These are phyloP conservation scores for Hyparrhenia diplandra DNA, from an alignment of 176 grass and related monocot species.

Conservation along the genomic window DNA sequence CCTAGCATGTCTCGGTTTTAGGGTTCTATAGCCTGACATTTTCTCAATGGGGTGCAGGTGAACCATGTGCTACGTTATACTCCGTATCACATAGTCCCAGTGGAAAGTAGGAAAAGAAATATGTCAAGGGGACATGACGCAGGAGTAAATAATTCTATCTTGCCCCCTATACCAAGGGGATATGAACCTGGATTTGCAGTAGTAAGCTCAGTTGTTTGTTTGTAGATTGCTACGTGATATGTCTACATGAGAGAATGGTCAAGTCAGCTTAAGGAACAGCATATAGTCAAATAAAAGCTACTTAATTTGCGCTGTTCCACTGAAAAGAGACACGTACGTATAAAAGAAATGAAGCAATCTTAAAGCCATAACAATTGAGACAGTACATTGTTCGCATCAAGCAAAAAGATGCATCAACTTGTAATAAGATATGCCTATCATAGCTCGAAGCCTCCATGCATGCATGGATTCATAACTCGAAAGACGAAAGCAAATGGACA, in stretches of 20 bases:
- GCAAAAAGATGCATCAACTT: background rate
- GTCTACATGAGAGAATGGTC: slow-evolving; percentile 12
- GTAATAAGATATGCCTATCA: slow-evolving; percentile 13
- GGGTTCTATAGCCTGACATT: slow-evolving; percentile 26
- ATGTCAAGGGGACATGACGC: background rate
- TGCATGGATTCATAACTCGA: background rate
- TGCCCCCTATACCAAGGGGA: slow-evolving; percentile 14
- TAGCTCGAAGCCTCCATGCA: background rate
- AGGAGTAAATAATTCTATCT: slow-evolving; percentile 17
- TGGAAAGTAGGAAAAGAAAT: background rate
- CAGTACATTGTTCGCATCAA: background rate
- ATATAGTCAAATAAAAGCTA: slow-evolving; percentile 30
- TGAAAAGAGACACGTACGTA: slow-evolving; percentile 22
- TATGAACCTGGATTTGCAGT: slow-evolving; percentile 10
- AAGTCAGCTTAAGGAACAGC: slow-evolving; percentile 22
- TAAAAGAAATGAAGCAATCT: slow-evolving; percentile 28
- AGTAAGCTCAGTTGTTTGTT: slow-evolving; percentile 13
- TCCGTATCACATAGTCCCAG: background rate
- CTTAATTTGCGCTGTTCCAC: slow-evolving; percentile 21
- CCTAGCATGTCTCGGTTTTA: slow-evolving; percentile 12
- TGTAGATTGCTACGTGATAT: slow-evolving; percentile 20
- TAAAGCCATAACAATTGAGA: background rate
- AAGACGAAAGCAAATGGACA: background rate
- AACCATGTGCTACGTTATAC: background rate
- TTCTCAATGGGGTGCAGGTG: slow-evolving; percentile 9